These are phyloP conservation scores for Tuber umbilicatum DNA, from an alignment of 495 filamentous ascomycete species.

Conservation along the genomic window DNA sequence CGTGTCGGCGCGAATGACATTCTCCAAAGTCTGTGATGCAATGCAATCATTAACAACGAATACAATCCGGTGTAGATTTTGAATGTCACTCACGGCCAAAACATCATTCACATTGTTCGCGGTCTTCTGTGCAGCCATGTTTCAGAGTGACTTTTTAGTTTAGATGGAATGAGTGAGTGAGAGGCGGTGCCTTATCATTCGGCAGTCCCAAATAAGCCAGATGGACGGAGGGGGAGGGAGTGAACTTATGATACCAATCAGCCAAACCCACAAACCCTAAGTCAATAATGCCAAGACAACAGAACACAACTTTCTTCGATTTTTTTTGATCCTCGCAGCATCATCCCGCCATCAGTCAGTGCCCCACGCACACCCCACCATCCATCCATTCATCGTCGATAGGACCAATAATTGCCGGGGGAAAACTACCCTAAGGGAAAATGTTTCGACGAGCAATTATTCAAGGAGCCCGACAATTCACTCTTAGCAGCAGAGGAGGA, in stretches of 20 bases:
- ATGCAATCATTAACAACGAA: not conserved
- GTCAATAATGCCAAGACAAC: conserved; percentile 3
- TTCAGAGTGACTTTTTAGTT: not conserved
- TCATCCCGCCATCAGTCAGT: conserved; percentile 2
- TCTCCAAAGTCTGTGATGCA: conserved; percentile 32
- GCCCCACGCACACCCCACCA: not conserved
- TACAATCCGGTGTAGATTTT: not conserved
- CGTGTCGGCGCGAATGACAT: conserved; percentile 39
- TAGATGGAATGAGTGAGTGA: not conserved
- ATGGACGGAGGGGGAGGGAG: not conserved
- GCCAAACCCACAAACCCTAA: not conserved
- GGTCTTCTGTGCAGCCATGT: conserved; percentile 31
- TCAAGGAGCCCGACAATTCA: conserved; percentile 35
- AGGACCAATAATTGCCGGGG: not conserved
- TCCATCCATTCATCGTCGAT: not conserved
- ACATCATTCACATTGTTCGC: conserved; percentile 37
- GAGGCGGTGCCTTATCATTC: conserved; percentile 3
- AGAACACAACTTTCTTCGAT: not conserved
- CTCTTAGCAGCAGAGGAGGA: conserved; percentile 11
- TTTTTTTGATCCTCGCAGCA: not conserved
- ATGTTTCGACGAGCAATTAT: conserved; percentile 36
- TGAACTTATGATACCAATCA: not conserved
- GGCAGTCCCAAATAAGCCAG: not conserved
- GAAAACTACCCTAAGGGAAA: not conserved
- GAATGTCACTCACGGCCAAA: conserved; percentile 27